phyloP scores from a whole-genome alignment of 164 flowering plant genomes.

The Pachysandra terminalis region DNA sequence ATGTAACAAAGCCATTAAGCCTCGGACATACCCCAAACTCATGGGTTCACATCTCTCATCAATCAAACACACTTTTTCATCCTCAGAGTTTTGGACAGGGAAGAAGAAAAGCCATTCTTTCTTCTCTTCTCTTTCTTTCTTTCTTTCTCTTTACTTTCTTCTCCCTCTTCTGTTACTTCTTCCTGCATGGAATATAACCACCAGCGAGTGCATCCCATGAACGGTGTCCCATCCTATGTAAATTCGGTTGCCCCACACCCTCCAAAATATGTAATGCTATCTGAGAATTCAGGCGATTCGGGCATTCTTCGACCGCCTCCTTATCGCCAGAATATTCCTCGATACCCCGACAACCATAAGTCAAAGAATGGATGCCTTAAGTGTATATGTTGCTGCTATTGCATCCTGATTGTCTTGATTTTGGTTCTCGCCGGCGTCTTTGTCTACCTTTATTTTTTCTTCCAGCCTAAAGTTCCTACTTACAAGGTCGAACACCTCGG shows the following conservation, averaged over 20 bases:
- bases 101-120: conserved; percentile 5
- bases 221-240: conserved; percentile 4
- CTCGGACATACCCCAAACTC: no score
- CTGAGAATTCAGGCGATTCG: conserved; percentile 11
- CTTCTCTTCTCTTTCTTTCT: neutral
- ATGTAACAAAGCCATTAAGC: neutral
- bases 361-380: conserved; percentile 24
- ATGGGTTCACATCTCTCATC: neutral
- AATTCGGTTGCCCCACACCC: conserved; percentile 17
- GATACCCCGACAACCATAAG: conserved; percentile 20
- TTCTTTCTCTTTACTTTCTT: conserved; percentile 1
- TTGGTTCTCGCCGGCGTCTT: conserved; percentile 8
- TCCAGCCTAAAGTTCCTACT: conserved; percentile 39
- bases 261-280: conserved; percentile 46
- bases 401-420: conserved; percentile 38
- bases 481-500: conserved; percentile 37
- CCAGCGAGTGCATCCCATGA: conserved; percentile 19
- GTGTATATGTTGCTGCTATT: conserved; percentile 50
- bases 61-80: neutral
- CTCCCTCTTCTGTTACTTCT: no score
- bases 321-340: conserved; percentile 46
- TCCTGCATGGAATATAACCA: neutral
- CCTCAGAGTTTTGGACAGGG: neutral
- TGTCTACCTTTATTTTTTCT: conserved; percentile 19
- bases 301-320: conserved; percentile 44